Percentiles rank a stretch among this genome's conserved stretches.
phyloP scores from a whole-genome alignment of 495 filamentous ascomycete genomes.

The Bacidia rubella region DNA sequence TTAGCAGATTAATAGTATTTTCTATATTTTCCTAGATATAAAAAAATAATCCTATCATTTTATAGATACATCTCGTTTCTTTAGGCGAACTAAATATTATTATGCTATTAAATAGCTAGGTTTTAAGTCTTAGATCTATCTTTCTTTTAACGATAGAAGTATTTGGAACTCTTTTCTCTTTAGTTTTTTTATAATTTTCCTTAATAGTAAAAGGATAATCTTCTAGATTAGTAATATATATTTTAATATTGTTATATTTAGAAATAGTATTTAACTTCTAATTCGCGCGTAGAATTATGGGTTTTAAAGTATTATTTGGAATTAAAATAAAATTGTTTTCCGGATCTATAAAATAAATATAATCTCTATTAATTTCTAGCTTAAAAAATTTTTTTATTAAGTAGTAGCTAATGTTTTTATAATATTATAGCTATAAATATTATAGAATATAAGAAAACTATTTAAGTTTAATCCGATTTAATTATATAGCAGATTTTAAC shows the following conservation, averaged over 20 bases:
- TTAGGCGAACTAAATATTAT: neutral
- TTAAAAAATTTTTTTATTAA: neutral
- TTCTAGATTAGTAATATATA: neutral
- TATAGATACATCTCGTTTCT: neutral
- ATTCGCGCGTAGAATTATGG: neutral
- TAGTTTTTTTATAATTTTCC: neutral
- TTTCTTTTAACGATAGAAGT: conserved; percentile 2
- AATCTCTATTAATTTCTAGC: neutral
- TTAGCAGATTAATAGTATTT: neutral
- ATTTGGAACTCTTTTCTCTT: neutral
- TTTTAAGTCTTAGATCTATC: neutral
- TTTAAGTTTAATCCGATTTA: neutral
- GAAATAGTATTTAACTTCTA: neutral
- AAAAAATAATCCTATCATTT: neutral
- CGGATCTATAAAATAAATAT: neutral
- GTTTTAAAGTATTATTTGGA: neutral
- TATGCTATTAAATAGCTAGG: neutral
- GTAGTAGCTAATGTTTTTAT: neutral
- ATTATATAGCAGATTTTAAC: neutral
- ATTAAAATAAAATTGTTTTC: neutral
- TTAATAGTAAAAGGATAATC: neutral
- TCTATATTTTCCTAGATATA: neutral
- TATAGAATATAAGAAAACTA: neutral
- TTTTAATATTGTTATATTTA: neutral
- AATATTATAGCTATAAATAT: neutral